Evolutionary conservation across 805 yeast species (phyloP), one percentile per base, ranked within the genome.

Genomic region (Yarrowia sp.): DNA sequence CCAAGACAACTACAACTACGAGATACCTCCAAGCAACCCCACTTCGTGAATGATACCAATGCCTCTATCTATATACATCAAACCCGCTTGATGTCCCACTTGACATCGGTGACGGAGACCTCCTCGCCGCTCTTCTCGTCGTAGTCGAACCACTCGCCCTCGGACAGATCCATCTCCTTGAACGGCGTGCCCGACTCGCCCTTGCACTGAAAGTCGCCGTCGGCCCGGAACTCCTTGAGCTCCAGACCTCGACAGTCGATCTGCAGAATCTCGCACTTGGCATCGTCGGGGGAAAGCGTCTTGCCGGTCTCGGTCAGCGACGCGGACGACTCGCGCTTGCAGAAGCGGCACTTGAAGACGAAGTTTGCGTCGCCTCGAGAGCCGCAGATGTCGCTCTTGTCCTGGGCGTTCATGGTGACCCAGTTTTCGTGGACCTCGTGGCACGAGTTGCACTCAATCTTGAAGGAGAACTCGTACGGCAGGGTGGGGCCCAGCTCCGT

Each of bases 121-220:
- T 93, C 97, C 42, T 77, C 82, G 12, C 84, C 82, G 7, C 87
- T 85, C 66, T 84, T 82, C 62, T 94, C 98, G 72, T 94, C 98
- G 70, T 92, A 94, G 69, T 94, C 99, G 71, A 86, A 94, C 92
- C 97, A 92, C 71, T 94, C 98, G 60, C 83, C 84, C 24, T 89
- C 97, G 35, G 78, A 81, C 27, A 91, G 76, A 62, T 87, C 94
- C 24, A 90, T 81, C 27, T 87, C 89, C 6, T 70, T 69, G 69
- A 88, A 89, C 60, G 71, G 73, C 9, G 87, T 77, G 12, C 75
- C 72, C 2, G 82, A 71, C 13, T 81, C 84, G 12, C 88, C 88
- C 39, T 70, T 74, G 62, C 87, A 84, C 29, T 71, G 67, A 71
- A 87, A 87, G 44, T 71, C 73, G 0, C 93, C 94, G 38, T 79